phyloP scores from a whole-genome alignment of 2,329 filamentous ascomycete species.

The Talaromyces sp. region DNA sequence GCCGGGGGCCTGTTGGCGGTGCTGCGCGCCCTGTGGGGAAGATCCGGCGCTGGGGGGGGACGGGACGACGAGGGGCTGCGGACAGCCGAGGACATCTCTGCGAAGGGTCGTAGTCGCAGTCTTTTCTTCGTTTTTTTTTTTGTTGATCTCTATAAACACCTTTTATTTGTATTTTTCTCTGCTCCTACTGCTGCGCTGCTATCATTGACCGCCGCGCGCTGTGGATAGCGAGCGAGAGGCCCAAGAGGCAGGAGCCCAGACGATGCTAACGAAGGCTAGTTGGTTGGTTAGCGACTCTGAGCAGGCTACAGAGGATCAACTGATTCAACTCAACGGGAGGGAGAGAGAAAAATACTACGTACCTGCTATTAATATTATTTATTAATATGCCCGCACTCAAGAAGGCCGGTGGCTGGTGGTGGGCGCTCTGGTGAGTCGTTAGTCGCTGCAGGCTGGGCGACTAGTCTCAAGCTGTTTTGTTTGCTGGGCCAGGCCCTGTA shows the following conservation, averaged over 20 bases:
- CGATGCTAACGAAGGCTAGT: background rate
- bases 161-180: no score
- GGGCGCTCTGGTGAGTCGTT: background rate
- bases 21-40: constrained; percentile 43
- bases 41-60: constrained; percentile 34
- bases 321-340: background rate
- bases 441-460: background rate
- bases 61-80: constrained; percentile 46
- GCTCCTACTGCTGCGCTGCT: no score
- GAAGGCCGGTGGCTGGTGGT: background rate
- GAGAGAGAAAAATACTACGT: no score
- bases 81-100: constrained; percentile 36
- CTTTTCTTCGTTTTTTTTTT: no score
- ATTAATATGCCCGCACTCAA: no score
- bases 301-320: background rate
- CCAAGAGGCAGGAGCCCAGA: background rate
- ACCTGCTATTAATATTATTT: background rate
- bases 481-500: no score
- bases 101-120: no score
- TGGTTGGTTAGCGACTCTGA: no score
- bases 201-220: no score
- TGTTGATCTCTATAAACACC: no score
- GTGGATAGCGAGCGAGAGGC: no score
- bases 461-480: background rate
- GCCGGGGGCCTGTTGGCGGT: constrained; percentile 37